phyloP scores from a whole-genome alignment of 805 yeast genomes.

The Ogataea glucozyma region DNA sequence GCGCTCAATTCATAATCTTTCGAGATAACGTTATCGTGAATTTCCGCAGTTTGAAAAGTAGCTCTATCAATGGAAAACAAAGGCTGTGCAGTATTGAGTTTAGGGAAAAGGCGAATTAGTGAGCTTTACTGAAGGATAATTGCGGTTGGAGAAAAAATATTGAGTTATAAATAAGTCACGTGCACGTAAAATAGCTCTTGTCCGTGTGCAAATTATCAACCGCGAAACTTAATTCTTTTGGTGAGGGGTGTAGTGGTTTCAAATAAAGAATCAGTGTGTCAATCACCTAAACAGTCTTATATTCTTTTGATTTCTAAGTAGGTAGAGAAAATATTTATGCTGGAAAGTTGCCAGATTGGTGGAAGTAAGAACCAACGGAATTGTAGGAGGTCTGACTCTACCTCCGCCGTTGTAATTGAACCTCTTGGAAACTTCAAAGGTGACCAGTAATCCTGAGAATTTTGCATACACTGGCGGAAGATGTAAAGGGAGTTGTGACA shows the following conservation, averaged over 20 bases:
- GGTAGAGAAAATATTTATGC: slow-evolving; percentile 13
- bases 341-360: slow-evolving; percentile 19
- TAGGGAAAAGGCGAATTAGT: too few relatives aligned
- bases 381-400: slow-evolving; percentile 6
- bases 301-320: slow-evolving; percentile 8
- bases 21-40: not conserved
- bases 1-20: too few relatives aligned
- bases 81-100: too few relatives aligned
- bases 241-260: not conserved
- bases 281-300: slow-evolving; percentile 1
- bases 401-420: not conserved
- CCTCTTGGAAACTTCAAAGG: not conserved
- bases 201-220: too few relatives aligned
- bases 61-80: too few relatives aligned
- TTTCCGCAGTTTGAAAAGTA: too few relatives aligned
- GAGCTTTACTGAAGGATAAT: too few relatives aligned
- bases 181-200: too few relatives aligned
- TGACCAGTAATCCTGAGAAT: slow-evolving; percentile 4
- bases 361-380: slow-evolving; percentile 9
- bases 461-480: slow-evolving; percentile 14
- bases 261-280: not conserved
- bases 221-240: too few relatives aligned
- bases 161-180: too few relatives aligned
- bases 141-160: too few relatives aligned
- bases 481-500: slow-evolving; percentile 15